Evolutionary conservation across 208 protist genomes (phyloP).

Genomic region (Leishmania guyanensis): DNA sequence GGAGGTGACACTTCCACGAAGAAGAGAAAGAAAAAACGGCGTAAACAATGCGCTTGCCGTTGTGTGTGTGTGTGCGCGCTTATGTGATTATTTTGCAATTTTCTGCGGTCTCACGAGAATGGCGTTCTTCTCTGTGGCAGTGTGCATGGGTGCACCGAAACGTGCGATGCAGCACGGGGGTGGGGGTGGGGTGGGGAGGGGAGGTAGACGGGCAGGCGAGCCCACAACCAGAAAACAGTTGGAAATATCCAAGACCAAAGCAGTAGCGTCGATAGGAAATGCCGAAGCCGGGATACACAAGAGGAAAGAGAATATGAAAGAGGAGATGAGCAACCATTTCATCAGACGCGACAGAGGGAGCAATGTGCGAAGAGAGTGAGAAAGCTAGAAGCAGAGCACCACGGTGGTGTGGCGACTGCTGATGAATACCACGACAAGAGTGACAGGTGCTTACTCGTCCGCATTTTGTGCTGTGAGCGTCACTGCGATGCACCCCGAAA

Average conservation of each 20-base stretch:
- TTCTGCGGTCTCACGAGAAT: neutral
- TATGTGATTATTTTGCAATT: neutral
- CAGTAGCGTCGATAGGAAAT: neutral
- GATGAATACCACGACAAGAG: neutral
- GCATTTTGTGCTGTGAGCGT: neutral
- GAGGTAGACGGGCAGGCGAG: neutral
- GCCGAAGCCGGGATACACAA: neutral
- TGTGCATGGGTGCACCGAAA: neutral
- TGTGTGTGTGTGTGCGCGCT: neutral
- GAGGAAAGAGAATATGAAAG: neutral
- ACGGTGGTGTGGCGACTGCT: neutral
- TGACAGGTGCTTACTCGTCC: neutral
- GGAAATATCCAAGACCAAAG: neutral
- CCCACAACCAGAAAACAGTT: neutral
- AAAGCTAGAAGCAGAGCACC: neutral
- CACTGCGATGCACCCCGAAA: neutral
- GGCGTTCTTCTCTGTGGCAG: neutral
- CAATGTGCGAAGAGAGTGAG: neutral
- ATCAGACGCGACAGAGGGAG: conserved; percentile 1
- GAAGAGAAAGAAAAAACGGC: neutral
- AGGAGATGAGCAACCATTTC: neutral
- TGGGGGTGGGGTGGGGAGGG: neutral
- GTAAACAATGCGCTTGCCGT: neutral
- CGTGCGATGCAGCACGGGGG: neutral
- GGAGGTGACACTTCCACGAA: neutral